Conservation (phyloP, 2,329 filamentous ascomycete species). For the Gliomastix tumulicola region DNA sequence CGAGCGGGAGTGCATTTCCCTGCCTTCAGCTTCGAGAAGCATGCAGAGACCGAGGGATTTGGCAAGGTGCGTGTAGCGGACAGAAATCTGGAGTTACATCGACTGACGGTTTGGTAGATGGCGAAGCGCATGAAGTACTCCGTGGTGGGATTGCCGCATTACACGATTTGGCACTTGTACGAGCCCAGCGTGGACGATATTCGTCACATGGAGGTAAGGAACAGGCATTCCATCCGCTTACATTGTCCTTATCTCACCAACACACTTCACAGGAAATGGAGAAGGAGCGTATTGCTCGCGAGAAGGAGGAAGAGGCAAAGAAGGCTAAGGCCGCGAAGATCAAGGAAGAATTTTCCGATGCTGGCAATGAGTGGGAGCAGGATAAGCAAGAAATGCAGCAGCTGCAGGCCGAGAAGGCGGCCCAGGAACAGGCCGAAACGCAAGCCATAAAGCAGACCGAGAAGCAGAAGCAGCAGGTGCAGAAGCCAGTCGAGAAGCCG, state of each 20-base stretch:
- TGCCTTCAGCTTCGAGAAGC: slow-evolving; percentile 97
- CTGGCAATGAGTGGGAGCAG: slow-evolving; percentile 78
- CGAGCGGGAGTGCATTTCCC: slow-evolving; percentile 94
- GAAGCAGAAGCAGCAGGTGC: no score
- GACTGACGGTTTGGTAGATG: slow-evolving; percentile 56
- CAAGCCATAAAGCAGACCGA: background rate
- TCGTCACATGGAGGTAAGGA: slow-evolving; percentile 81
- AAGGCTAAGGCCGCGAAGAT: slow-evolving; percentile 76
- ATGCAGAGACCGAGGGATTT: slow-evolving; percentile 96
- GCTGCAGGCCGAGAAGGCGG: background rate
- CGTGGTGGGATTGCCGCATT: slow-evolving; percentile 91
- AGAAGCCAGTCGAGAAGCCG: background rate
- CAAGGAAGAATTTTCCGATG: slow-evolving; percentile 72
- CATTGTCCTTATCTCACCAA: no score
- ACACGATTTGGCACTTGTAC: slow-evolving; percentile 99
- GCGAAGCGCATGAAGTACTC: slow-evolving; percentile 93
- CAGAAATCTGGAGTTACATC: slow-evolving; percentile 1
- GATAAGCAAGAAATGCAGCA: slow-evolving; percentile 69
- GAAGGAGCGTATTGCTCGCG: slow-evolving; percentile 69
- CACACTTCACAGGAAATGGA: slow-evolving; percentile 71
- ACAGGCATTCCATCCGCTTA: no score
- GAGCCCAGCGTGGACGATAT: slow-evolving; percentile 98
- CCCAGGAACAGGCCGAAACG: no score
- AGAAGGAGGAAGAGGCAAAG: slow-evolving; percentile 61
- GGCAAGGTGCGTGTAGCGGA: slow-evolving; percentile 65